Percentiles rank a stretch among this genome's conserved stretches.
Evolutionary conservation across 345 rosid species (phyloP).

Genomic region (Eucalyptus polyanthemos): DNA sequence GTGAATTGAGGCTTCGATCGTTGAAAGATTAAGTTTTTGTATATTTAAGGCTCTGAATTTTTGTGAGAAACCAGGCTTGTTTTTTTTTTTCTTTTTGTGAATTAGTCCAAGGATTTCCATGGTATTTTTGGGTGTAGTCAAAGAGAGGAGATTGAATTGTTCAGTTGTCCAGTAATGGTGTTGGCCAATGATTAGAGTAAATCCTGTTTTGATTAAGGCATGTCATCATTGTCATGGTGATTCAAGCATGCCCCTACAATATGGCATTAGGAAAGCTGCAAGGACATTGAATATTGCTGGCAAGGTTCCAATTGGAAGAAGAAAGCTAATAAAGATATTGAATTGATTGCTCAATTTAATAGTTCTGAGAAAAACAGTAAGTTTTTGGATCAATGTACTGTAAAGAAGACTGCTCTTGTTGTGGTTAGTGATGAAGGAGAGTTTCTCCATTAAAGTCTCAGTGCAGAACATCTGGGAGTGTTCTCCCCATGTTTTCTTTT

Average conservation of each 20-base stretch:
- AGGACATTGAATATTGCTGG: not conserved
- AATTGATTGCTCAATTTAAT: not conserved
- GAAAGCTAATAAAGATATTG: not conserved
- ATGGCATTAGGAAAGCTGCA: not conserved
- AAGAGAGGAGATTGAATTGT: not conserved
- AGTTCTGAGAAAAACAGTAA: not conserved
- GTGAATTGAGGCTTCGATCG: not conserved
- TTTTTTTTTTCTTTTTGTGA: not conserved
- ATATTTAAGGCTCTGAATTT: not conserved
- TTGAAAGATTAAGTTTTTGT: not conserved
- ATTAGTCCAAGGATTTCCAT: not conserved
- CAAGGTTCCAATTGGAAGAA: not conserved
- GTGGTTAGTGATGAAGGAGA: not conserved
- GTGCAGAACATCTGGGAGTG: not conserved
- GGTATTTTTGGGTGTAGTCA: not conserved
- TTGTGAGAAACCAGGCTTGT: not conserved
- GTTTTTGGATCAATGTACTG: not conserved
- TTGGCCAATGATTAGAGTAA: not conserved
- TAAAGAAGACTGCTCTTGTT: not conserved
- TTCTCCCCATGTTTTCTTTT: not conserved
- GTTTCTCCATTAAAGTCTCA: not conserved
- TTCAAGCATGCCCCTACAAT: not conserved
- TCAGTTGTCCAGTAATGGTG: not conserved
- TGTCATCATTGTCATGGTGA: not conserved
- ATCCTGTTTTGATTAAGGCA: not conserved